Conservation (phyloP, 2,329 filamentous ascomycete genomes). For the Colletotrichum sp. region DNA sequence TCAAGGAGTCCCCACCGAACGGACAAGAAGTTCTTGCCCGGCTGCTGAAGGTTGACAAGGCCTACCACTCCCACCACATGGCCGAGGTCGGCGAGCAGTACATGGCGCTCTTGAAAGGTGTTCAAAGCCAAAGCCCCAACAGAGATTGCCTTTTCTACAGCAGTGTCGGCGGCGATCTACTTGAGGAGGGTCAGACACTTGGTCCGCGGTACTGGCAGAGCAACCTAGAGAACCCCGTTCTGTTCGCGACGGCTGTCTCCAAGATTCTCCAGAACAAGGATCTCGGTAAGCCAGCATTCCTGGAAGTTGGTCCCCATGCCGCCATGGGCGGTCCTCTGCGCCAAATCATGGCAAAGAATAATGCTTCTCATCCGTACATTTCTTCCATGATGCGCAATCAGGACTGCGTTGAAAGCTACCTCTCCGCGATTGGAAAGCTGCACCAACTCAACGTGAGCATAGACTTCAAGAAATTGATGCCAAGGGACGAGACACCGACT, state of each 20-base stretch:
- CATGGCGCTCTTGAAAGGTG: not conserved
- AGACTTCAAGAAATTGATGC: not conserved
- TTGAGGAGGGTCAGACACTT: constrained; percentile 6
- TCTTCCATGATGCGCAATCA: constrained; percentile 5
- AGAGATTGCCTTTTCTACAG: constrained; percentile 26
- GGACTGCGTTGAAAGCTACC: not conserved
- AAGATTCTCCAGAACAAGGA: not conserved
- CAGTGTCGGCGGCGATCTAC: constrained; percentile 31
- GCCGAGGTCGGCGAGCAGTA: constrained; percentile 14
- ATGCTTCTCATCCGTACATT: not conserved
- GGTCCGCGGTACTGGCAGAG: constrained; percentile 45
- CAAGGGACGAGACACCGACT: not conserved
- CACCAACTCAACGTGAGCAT: not conserved
- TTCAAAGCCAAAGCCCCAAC: not conserved
- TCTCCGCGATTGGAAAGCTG: constrained; percentile 10
- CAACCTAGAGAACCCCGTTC: constrained; percentile 43
- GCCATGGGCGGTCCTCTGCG: constrained; percentile 23
- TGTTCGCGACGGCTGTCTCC: constrained; percentile 45
- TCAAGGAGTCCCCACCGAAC: constrained; percentile 29
- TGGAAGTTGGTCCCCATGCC: constrained; percentile 25
- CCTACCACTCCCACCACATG: constrained; percentile 41
- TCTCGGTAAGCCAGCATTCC: not conserved
- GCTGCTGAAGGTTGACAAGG: constrained; percentile 39
- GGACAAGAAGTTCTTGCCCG: constrained; percentile 30
- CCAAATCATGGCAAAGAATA: constrained; percentile 3